Evolutionary conservation across 208 protist genomes (phyloP).

Genomic region (Trypanosoma vivax): DNA sequence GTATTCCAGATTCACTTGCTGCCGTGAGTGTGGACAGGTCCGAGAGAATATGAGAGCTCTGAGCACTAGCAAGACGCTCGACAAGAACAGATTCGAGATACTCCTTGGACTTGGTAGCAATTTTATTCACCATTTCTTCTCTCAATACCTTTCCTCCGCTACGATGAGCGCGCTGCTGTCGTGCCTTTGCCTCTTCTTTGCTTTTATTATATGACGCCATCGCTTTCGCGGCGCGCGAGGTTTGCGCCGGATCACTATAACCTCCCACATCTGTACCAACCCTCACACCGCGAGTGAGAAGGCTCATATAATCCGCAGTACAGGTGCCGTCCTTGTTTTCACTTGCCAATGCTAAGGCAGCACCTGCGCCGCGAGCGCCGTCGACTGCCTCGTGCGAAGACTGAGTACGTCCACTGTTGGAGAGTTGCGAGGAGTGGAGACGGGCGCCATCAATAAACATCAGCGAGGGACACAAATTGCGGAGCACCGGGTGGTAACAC

Average conservation of each 20-base stretch:
- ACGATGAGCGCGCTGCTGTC: conserved; percentile 14
- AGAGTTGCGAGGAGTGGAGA: conserved; percentile 35
- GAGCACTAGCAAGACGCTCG: conserved; percentile 42
- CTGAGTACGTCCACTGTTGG: conserved; percentile 23
- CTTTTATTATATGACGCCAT: conserved; percentile 21
- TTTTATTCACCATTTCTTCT: conserved; percentile 38
- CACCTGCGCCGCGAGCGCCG: neutral
- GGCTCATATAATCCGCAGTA: conserved; percentile 47
- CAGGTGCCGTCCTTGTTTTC: conserved; percentile 8
- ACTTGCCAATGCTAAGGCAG: neutral
- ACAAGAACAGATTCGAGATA: conserved; percentile 71
- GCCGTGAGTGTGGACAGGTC: neutral
- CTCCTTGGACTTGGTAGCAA: conserved; percentile 57
- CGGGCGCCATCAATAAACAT: conserved; percentile 57
- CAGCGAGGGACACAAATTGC: conserved; percentile 80
- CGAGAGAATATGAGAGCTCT: neutral
- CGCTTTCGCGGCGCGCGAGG: conserved; percentile 27
- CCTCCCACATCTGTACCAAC: conserved; percentile 26
- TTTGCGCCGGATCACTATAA: conserved; percentile 41
- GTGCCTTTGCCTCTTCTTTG: conserved; percentile 16
- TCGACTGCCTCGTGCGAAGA: conserved; percentile 17
- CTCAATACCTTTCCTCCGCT: conserved; percentile 25
- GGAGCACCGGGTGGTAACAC: conserved; percentile 42
- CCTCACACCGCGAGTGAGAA: conserved; percentile 63
- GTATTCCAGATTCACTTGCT: too few relatives aligned